Conservation (phyloP, 257 asterid species). For the Solanum arcanum region DNA sequence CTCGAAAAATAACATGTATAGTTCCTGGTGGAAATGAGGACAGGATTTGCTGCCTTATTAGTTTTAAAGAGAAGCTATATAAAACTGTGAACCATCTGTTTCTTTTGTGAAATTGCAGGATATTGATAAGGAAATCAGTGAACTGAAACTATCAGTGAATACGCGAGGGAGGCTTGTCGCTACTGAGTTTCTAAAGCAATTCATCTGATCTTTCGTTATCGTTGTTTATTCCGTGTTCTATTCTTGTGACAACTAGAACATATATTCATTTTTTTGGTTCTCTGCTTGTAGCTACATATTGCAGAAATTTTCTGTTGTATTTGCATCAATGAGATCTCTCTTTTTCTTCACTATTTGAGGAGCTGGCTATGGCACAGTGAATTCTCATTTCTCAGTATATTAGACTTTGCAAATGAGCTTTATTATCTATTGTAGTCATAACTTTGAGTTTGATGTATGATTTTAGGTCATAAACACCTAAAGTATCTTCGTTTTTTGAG, state of each 20-base stretch:
- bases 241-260: not conserved
- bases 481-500: not conserved
- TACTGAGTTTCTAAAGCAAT: conserved; percentile 94
- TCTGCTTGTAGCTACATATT: not conserved
- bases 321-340: not conserved
- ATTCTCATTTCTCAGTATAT: not conserved
- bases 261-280: not conserved
- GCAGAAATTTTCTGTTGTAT: not conserved
- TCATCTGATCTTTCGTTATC: conserved; percentile 29
- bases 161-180: conserved; percentile 98
- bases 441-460: not conserved
- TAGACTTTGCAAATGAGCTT: not conserved
- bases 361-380: not conserved
- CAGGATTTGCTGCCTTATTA: not conserved
- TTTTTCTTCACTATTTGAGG: not conserved
- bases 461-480: not conserved
- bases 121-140: conserved; percentile 90
- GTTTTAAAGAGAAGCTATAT: not conserved
- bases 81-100: not conserved
- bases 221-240: not conserved
- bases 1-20: not conserved
- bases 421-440: not conserved
- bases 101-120: conserved; percentile 46
- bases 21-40: not conserved
- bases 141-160: conserved; percentile 78